phyloP scores from a whole-genome alignment of 2,329 filamentous ascomycete genomes.

The Torrubiellomyces zombiae region DNA sequence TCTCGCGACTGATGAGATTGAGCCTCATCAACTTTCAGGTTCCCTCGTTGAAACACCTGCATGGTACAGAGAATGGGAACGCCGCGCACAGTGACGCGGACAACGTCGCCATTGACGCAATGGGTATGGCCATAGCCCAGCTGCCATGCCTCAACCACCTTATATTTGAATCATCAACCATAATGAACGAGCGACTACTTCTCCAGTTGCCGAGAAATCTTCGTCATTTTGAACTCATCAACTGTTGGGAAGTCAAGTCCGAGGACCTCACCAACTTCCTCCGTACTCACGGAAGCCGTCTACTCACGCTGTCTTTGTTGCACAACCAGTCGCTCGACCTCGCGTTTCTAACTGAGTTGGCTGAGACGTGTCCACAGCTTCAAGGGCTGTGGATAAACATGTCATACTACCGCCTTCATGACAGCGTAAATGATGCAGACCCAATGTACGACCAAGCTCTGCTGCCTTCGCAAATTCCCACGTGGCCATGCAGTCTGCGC shows the following conservation, averaged over 20 bases:
- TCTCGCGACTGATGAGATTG: constrained; percentile 36
- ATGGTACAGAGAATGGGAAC: too few relatives aligned
- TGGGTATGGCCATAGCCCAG: constrained; percentile 16
- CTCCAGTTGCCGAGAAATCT: constrained; percentile 50
- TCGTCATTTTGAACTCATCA: constrained; percentile 53
- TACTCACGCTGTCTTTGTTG: constrained; percentile 52
- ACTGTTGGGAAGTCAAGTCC: constrained; percentile 61
- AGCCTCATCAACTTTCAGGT: constrained; percentile 48
- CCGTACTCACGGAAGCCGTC: constrained; percentile 43
- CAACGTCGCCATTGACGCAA: constrained; percentile 21
- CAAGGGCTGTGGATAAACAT: constrained; percentile 60
- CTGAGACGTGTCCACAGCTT: constrained; percentile 51
- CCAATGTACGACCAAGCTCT: constrained; percentile 59
- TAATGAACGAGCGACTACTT: constrained; percentile 54
- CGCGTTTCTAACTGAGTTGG: constrained; percentile 53
- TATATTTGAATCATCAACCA: constrained; percentile 57
- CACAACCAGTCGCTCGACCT: constrained; percentile 70
- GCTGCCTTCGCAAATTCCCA: constrained; percentile 46
- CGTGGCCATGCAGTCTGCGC: constrained; percentile 60
- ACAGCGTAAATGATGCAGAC: constrained; percentile 52
- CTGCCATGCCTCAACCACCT: constrained; percentile 51
- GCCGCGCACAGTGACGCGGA: too few relatives aligned
- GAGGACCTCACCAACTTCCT: constrained; percentile 50
- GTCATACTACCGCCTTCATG: constrained; percentile 56
- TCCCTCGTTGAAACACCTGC: constrained; percentile 26